phyloP scores from a whole-genome alignment of 352 stramenopile genomes.

The Phytophthora podocarpi region DNA sequence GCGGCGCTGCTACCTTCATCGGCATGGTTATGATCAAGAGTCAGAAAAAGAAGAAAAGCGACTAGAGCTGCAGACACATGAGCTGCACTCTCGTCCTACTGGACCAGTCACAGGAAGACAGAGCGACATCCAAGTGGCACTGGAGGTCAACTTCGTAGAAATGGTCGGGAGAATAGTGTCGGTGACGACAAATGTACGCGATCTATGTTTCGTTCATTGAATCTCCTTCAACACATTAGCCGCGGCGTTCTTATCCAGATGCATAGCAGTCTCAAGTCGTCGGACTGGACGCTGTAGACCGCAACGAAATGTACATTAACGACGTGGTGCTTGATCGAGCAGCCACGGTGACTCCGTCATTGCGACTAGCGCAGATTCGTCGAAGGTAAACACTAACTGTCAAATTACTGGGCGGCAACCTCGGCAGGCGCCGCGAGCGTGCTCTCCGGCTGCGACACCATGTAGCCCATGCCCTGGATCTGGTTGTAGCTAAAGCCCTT shows the following conservation, averaged over 20 bases:
- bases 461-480: constrained; percentile 87
- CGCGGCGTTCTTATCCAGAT: constrained; percentile 13
- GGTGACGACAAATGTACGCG: constrained; percentile 16
- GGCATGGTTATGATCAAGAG: constrained; percentile 91
- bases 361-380: neutral
- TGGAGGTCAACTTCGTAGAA: constrained; percentile 16
- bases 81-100: neutral
- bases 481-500: constrained; percentile 88
- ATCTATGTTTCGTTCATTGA: constrained; percentile 29
- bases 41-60: constrained; percentile 76
- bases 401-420: constrained; percentile 52
- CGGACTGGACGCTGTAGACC: constrained; percentile 5
- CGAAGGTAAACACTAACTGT: constrained; percentile 10
- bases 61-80: constrained; percentile 22
- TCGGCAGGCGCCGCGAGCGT: constrained; percentile 51
- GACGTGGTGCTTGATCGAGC: neutral
- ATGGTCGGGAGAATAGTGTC: constrained; percentile 10
- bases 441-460: constrained; percentile 68
- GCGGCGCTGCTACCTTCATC: constrained; percentile 84
- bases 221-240: constrained; percentile 5
- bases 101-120: neutral
- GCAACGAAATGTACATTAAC: constrained; percentile 26
- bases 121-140: neutral
- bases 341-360: neutral
- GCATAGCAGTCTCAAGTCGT: constrained; percentile 12